Percentiles rank a stretch among this genome's conserved stretches.
Evolutionary conservation across 2,329 filamentous ascomycete genomes (phyloP).

Genomic region (Chrysoporthe austroafricana): DNA sequence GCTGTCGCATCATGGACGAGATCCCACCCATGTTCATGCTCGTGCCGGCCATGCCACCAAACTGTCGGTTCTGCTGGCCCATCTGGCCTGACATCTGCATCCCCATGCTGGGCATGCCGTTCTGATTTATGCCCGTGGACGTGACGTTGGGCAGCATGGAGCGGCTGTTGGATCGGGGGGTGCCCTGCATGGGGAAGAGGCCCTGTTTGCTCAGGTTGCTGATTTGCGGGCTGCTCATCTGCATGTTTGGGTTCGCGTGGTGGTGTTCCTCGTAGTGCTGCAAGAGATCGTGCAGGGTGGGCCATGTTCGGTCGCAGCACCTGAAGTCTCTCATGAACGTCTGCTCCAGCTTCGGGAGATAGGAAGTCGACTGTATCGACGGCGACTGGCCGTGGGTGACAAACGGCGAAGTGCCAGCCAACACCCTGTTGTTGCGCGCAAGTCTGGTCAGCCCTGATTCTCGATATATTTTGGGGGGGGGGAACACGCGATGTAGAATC

Average conservation of each 20-base stretch:
- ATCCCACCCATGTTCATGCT: slow-evolving; percentile 40
- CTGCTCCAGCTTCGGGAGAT: slow-evolving; percentile 92
- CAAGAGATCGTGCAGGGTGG: slow-evolving; percentile 90
- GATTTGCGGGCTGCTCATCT: slow-evolving; percentile 39
- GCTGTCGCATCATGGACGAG: slow-evolving; percentile 49
- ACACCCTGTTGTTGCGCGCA: slow-evolving; percentile 64
- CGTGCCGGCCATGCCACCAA: slow-evolving; percentile 32
- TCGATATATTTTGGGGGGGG: neutral
- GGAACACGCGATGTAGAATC: slow-evolving; percentile 1
- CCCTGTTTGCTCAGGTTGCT: slow-evolving; percentile 24
- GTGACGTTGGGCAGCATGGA: slow-evolving; percentile 23
- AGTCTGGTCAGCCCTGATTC: slow-evolving; percentile 35
- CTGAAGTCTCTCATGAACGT: slow-evolving; percentile 98
- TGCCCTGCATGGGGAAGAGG: slow-evolving; percentile 21
- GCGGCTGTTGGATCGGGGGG: slow-evolving; percentile 24
- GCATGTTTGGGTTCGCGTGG: slow-evolving; percentile 65
- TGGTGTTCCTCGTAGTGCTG: slow-evolving; percentile 97
- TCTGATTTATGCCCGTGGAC: slow-evolving; percentile 23
- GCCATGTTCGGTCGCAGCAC: slow-evolving; percentile 87
- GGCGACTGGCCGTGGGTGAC: slow-evolving; percentile 75
- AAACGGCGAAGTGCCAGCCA: slow-evolving; percentile 98
- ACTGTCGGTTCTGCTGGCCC: slow-evolving; percentile 39
- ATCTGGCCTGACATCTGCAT: slow-evolving; percentile 32
- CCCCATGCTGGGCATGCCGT: slow-evolving; percentile 27
- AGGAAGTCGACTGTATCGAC: slow-evolving; percentile 94